phyloP scores from a whole-genome alignment of 306 rosid genomes.

The Trifolium repens region DNA sequence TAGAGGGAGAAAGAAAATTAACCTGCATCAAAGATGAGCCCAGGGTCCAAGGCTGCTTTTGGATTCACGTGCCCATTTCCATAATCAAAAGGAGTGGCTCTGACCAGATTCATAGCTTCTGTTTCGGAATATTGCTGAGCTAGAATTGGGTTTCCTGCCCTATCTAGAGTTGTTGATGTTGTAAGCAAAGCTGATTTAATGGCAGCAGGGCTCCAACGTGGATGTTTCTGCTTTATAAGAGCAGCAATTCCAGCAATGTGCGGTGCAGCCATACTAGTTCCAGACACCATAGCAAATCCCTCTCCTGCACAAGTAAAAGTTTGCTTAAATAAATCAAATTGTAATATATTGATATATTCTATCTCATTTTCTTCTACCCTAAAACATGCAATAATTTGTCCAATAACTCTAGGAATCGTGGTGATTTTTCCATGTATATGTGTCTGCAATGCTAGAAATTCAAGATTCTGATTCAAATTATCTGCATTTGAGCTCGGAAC shows the following conservation, averaged over 20 bases:
- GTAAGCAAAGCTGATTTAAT: conserved; percentile 97
- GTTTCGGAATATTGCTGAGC: conserved; percentile 92
- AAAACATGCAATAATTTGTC: conserved; percentile 24
- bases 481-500: too few species aligned
- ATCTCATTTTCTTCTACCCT: conserved; percentile 12
- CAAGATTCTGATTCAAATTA: conserved; percentile 1
- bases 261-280: conserved; percentile 99
- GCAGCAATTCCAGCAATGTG: conserved; percentile 99
- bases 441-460: conserved; percentile 15
- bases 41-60: conserved; percentile 93
- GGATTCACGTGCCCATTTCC: conserved; percentile 97
- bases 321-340: conserved; percentile 28
- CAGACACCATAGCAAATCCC: conserved; percentile 96
- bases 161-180: conserved; percentile 78
- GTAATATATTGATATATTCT: conserved; percentile 22
- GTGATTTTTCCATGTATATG: neutral
- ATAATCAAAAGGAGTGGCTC: conserved; percentile 92
- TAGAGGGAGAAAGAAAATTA: conserved; percentile 36
- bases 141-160: conserved; percentile 86
- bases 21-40: conserved; percentile 97
- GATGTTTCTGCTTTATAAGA: conserved; percentile 92
- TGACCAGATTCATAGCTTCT: conserved; percentile 69
- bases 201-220: conserved; percentile 98
- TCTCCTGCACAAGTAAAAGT: conserved; percentile 65
- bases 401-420: conserved; percentile 29